A percentile compares a stretch with the other conserved stretches of the same genome.
These are phyloP conservation scores for Nicotiana tomentosiformis DNA, from an alignment of 257 asterid species.

Conservation along the genomic window DNA sequence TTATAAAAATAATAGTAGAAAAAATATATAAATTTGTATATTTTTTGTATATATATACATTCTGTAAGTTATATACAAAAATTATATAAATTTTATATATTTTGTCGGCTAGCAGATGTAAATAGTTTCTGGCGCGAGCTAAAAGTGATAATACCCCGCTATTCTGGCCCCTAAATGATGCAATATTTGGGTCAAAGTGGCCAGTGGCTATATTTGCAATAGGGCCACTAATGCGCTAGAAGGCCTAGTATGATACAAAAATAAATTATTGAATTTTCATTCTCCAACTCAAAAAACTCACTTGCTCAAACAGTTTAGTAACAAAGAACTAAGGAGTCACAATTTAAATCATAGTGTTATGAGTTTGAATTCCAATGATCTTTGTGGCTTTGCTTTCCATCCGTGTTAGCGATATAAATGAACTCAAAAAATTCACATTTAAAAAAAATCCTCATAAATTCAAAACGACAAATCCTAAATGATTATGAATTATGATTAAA, in stretches of 20 bases:
- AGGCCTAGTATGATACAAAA: neutral
- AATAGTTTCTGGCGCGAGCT: too few species aligned
- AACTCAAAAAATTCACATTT: neutral
- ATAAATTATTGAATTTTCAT: neutral
- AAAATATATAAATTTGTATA: too few species aligned
- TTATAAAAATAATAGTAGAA: too few species aligned
- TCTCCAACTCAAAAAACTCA: neutral
- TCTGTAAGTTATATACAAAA: too few species aligned
- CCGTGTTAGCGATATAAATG: neutral
- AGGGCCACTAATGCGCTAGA: neutral
- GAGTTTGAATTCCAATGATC: neutral
- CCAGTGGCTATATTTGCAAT: neutral
- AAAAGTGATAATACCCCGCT: too few species aligned
- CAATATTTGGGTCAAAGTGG: neutral
- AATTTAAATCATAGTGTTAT: neutral
- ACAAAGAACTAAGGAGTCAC: neutral
- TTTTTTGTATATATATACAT: too few species aligned
- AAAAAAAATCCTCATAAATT: neutral
- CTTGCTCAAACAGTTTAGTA: neutral
- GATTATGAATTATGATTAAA: too few species aligned
- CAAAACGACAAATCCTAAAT: neutral
- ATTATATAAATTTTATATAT: too few species aligned
- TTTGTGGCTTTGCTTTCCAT: neutral
- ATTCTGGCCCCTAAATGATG: too few species aligned
- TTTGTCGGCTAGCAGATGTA: too few species aligned